Base-by-base conservation (phyloP, 2,329 filamentous ascomycete species). In the Pseudogymnoascus sp. region DNA sequence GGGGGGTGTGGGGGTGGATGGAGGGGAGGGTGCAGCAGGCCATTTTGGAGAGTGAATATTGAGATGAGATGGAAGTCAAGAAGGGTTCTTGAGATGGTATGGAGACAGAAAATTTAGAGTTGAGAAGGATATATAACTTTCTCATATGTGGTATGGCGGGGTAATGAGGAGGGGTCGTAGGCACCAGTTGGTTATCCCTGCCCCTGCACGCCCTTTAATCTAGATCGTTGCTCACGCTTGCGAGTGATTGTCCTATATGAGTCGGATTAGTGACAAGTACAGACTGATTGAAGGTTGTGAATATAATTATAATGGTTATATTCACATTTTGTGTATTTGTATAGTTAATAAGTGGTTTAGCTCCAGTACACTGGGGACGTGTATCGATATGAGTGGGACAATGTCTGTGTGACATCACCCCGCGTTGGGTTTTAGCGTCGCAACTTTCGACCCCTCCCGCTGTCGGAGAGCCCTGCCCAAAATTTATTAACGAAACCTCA, bases 401-500 rank as follows among this genome's bases (percentile, higher is more conserved):
- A 34, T 56, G 46, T n/a, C 31, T 56, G n/a, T 53, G 46, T 56
- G 46, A 56, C 46, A 56, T 56, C 46, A 56, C 46, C 46, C 46
- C 46, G 46, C 46, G 25, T 56, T 56, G 25, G 23, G 46, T 31
- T 56, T 56, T 56, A 56, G 46, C 46, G 46, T 56, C 46, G 46
- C 46, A 56, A 18, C 46, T 46, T 28, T 56, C 46, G 46, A 56
- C 46, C 46, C 46, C 46, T 56, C 46, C 46, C 46, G 46, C 46
- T 12, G 46, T 56, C 46, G 46, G 46, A 56, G 46, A 49, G 43
- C 23, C 42, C 42, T 11, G 42, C 42, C 46, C 46, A 16, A 56
- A 56, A 56, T 56, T 56, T 56, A 56, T 56, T 34, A 34, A 53
- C 43, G 23, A 56, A 56, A 56, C 46, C 46, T 56, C 46, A 56